phyloP scores from a whole-genome alignment of 768 basidiomycete genomes.

The Collybia nuda region DNA sequence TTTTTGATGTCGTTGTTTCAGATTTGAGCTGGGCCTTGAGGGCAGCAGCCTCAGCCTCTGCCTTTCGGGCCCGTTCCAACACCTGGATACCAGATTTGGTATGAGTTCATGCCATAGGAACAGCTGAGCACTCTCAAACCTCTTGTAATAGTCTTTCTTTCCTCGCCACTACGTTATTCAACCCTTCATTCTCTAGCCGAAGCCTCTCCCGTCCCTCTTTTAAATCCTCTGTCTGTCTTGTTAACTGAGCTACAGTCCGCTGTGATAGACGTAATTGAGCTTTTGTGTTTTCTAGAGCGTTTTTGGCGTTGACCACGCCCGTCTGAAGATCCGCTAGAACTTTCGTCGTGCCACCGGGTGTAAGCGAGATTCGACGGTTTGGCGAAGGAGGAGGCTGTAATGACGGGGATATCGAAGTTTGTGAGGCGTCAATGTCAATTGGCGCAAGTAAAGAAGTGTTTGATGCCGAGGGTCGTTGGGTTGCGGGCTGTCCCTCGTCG shows the following conservation, averaged over 20 bases:
- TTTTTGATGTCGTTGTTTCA: constrained; percentile 72
- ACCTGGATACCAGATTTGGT: constrained; percentile 42
- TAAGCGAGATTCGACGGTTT: constrained; percentile 55
- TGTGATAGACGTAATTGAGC: constrained; percentile 79
- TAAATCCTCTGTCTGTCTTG: constrained; percentile 83
- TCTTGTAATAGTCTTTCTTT: constrained; percentile 89
- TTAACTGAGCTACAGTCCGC: constrained; percentile 79
- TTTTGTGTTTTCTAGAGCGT: constrained; percentile 85
- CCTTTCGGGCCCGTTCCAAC: constrained; percentile 82
- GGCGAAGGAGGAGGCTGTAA: constrained; percentile 54
- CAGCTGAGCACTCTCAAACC: constrained; percentile 35
- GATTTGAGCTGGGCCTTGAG: constrained; percentile 74
- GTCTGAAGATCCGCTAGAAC: constrained; percentile 87
- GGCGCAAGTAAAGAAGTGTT: constrained; percentile 26
- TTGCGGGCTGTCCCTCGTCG: constrained; percentile 58
- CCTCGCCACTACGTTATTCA: constrained; percentile 85
- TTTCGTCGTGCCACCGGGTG: constrained; percentile 81
- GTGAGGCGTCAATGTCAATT: constrained; percentile 33
- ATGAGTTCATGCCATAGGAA: background rate
- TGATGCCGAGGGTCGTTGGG: constrained; percentile 28
- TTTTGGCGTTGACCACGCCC: constrained; percentile 75
- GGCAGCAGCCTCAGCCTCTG: constrained; percentile 70
- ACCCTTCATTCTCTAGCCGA: constrained; percentile 80
- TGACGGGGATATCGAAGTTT: constrained; percentile 34
- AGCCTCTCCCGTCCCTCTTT: constrained; percentile 85